Conservation (phyloP, 305 asterid genomes). For the Solanum aculeatissimum region DNA sequence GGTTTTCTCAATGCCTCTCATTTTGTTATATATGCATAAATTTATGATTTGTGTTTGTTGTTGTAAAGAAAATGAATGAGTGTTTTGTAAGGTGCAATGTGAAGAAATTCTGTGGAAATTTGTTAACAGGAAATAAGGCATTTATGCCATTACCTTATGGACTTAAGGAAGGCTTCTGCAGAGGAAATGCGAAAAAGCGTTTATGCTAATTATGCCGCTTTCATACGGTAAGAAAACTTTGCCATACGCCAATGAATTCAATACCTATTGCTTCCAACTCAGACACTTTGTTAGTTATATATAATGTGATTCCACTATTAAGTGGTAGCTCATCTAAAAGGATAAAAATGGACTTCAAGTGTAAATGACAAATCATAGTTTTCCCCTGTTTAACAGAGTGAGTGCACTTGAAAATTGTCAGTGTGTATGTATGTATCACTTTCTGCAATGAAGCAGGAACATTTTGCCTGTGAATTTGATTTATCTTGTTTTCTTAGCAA, state of each 20-base stretch:
- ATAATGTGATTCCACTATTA: too few species aligned
- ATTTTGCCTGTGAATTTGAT: neutral
- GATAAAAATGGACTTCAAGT: too few species aligned
- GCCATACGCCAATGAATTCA: neutral
- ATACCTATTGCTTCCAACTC: neutral
- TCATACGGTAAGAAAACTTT: conserved; percentile 47
- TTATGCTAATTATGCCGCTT: conserved; percentile 80
- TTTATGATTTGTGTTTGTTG: neutral
- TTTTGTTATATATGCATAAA: neutral
- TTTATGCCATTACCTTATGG: conserved; percentile 53
- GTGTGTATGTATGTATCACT: neutral
- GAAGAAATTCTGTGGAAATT: neutral
- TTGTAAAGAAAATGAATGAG: neutral
- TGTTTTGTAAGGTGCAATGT: neutral
- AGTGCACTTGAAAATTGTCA: neutral
- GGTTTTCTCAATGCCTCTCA: conserved; percentile 38
- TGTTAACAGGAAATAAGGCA: conserved; percentile 70
- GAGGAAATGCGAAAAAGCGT: conserved; percentile 93
- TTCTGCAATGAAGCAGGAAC: too few species aligned
- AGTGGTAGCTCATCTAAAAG: too few species aligned
- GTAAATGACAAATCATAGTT: too few species aligned
- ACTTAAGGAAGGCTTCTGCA: conserved; percentile 84
- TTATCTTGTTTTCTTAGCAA: neutral
- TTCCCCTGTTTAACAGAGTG: neutral
- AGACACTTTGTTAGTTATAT: too few species aligned